phyloP scores from a whole-genome alignment of 306 rosid species.

The Prunus fruticosa region DNA sequence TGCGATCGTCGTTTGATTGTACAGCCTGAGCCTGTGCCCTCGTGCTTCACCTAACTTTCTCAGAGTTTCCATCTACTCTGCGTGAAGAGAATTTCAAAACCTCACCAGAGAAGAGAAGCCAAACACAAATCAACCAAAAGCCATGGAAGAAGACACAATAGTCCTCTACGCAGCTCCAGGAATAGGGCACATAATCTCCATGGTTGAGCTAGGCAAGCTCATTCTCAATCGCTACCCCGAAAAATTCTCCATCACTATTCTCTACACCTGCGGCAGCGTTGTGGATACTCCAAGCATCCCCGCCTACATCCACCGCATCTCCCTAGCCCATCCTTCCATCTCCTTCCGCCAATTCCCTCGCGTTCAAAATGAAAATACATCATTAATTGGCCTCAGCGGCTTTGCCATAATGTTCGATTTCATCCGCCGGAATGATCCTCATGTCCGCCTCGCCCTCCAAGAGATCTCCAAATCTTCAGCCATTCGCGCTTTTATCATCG shows the following conservation, averaged over 20 bases:
- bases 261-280: conserved; percentile 16
- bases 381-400: background rate
- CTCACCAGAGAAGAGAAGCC: too few relatives aligned
- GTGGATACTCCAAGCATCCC: background rate
- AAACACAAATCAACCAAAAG: too few relatives aligned
- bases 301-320: conserved; percentile 18
- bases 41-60: too few relatives aligned
- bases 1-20: too few relatives aligned
- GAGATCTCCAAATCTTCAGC: conserved; percentile 7
- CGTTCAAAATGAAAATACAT: background rate
- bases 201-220: conserved; percentile 44
- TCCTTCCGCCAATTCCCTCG: conserved; percentile 31
- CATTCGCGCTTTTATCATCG: conserved; percentile 28
- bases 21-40: too few relatives aligned
- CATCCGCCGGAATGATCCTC: conserved; percentile 13
- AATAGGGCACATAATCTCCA: conserved; percentile 32
- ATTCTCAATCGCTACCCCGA: conserved; percentile 12
- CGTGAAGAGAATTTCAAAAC: too few relatives aligned
- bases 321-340: conserved; percentile 31
- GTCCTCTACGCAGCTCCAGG: conserved; percentile 34
- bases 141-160: conserved; percentile 1
- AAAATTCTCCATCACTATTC: conserved; percentile 29
- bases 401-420: background rate
- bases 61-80: too few relatives aligned
- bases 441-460: conserved; percentile 6